Base-by-base conservation (phyloP, 169 alveolate species). In the Plasmodium fragile region DNA sequence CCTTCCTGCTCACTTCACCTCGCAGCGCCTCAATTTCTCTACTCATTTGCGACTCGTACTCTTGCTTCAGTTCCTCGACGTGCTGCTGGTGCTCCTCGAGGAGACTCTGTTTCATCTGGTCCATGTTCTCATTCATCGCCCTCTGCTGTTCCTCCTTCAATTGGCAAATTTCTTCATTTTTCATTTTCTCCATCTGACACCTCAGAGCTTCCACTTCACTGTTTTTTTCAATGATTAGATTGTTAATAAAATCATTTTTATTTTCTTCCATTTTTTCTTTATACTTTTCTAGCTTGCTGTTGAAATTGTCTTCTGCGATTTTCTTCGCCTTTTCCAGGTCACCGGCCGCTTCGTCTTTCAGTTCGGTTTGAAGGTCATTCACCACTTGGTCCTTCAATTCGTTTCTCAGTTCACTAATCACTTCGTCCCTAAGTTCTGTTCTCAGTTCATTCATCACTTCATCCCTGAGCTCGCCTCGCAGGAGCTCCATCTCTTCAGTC, bases 241-340 rank as follows among this genome's bases (percentile, higher is more conserved):
- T 79, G 41, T 91, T 91, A 70, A 91, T 91, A 73, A 91, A 91
- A 18, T 80, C 92, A 70, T 91, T 91, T 72, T 91, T 91, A 69
- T 69, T 81, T 70, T 91, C 82, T 73, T 91, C 94, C 25, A 80
- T 45, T 52, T 81, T 69, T 45, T 91, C 94, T 91, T 91, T 91
- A 71, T 81, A 91, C 75, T 91, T 80, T 81, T 91, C 94, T 11
- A 91, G 73, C 43, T 70, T 91, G 4, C 52, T 32, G 65, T 91
- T 69, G 73, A 52, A 91, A 73, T 81, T 65, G 36, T 28, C 36
- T 65, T 91, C 85, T 3, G 92, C 92, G n/a, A 28, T 2, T 69
- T 34, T 34, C 81, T 89, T 89, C n/a, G 49, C 72, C 25, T 81
- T 49, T 70, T 36, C 81, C 32, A 91, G 11, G 71, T 91, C 92